Evolutionary conservation across 1,284 basidiomycete genomes (phyloP), one percentile per base, ranked within the genome.

Genomic region (Peniophora sp.): DNA sequence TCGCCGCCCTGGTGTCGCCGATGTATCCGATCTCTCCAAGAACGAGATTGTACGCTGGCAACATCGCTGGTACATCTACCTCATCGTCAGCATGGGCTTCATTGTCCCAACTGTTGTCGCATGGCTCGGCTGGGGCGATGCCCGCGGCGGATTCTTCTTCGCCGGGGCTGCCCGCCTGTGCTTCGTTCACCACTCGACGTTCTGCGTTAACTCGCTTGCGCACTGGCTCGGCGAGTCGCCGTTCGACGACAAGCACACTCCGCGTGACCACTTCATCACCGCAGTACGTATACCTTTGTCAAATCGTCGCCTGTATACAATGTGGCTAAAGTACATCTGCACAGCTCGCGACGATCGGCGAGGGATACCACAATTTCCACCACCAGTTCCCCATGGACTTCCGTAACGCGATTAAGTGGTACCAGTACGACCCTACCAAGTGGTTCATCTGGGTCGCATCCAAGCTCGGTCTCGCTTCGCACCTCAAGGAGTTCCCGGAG

Each of bases 331-430:
- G 27, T 32, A 32, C 27, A 32, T 12, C 12, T 32, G 27, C 27
- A 32, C 27, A 32, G 10, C 73, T 95, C 43, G 83, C 81, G 53
- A 95, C 92, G 25, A 83, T 94, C 62, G 92, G 92, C 54, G 92
- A 96, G 69, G 92, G 93, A 12, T 96, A 96, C 74, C 92, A 96
- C 78, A 95, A 96, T 72, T 96, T 95, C 79, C 90, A 93, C 70
- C 90, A 89, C 62, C 89, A 93, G 68, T 92, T 93, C 79, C 90
- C 90, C 10, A 90, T 90, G 87, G 93, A 97, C 69, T 96, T 90
- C 74, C 80, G 93, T 41, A 95, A 95, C 62, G 92, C 91, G 41
- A 91, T 93, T 75, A 89, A 77, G 68, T 94, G 89, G 89, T 92
- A 89, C 65, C 91, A 93, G 66, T 93, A 92, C 61, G 87, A 91